Conservation (phyloP, 176 grass and related monocot species). For the Puya raimondii region DNA sequence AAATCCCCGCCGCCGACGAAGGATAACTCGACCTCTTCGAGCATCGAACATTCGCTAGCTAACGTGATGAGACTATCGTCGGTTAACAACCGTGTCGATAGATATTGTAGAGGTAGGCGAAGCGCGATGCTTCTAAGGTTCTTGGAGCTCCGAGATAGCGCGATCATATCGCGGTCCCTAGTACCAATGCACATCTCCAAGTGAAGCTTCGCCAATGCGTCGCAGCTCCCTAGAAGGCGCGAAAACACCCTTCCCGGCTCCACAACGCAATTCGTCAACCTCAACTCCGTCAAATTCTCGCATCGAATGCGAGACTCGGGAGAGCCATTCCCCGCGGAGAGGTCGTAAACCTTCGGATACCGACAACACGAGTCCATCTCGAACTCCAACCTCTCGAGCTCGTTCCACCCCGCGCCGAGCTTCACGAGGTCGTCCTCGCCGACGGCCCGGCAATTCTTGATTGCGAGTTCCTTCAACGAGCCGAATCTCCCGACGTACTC, state of each 20-base stretch:
- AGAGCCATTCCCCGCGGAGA: conserved; percentile 1
- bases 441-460: conserved; percentile 46
- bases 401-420: conserved; percentile 48
- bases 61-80: conserved; percentile 45
- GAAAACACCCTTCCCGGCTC: conserved; percentile 28
- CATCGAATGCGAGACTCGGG: conserved; percentile 22
- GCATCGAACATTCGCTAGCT: conserved; percentile 33
- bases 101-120: conserved; percentile 22
- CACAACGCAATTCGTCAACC: conserved; percentile 42
- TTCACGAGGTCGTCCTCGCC: conserved; percentile 46
- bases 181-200: conserved; percentile 53
- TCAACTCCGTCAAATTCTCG: conserved; percentile 47
- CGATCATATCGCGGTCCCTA: conserved; percentile 40
- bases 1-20: conserved; percentile 3
- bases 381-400: conserved; percentile 50
- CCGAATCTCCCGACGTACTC: conserved; percentile 47
- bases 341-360: conserved; percentile 16
- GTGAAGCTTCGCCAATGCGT: conserved; percentile 41
- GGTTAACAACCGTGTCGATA: conserved; percentile 25
- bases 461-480: conserved; percentile 40
- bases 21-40: conserved; percentile 48
- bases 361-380: conserved; percentile 34
- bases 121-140: conserved; percentile 50
- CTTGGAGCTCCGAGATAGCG: conserved; percentile 35
- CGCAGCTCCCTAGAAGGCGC: conserved; percentile 36